Conservation (phyloP, 2,329 filamentous ascomycete genomes). For the Didymella exigua region DNA sequence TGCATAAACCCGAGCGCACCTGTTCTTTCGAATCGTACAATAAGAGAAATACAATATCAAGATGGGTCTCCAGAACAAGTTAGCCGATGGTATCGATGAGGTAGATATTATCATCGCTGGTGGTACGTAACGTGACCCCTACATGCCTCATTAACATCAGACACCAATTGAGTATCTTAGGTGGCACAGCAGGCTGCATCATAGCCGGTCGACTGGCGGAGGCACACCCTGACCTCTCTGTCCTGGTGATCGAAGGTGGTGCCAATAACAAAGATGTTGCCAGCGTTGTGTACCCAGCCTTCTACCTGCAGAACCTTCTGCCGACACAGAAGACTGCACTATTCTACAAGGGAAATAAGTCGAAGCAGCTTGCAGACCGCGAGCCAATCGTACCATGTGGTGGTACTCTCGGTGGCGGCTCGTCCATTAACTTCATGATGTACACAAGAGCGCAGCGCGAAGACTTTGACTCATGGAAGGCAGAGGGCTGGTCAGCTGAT, state of each 20-base stretch:
- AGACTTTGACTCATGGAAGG: slow-evolving; percentile 61
- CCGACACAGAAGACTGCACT: slow-evolving; percentile 57
- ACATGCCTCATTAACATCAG: background rate
- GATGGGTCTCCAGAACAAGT: slow-evolving; percentile 43
- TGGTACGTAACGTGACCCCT: slow-evolving; percentile 38
- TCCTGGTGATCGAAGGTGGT: slow-evolving; percentile 62
- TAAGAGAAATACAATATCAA: background rate
- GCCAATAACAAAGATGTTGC: slow-evolving; percentile 59
- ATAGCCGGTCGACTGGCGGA: slow-evolving; percentile 58
- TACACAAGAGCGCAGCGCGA: slow-evolving; percentile 54
- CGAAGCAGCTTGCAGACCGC: slow-evolving; percentile 54
- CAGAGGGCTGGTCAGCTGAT: slow-evolving; percentile 58
- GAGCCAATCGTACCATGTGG: slow-evolving; percentile 52
- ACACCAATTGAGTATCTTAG: slow-evolving; percentile 12
- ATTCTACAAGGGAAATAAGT: slow-evolving; percentile 59
- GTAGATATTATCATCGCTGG: slow-evolving; percentile 61
- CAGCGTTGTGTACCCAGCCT: slow-evolving; percentile 58
- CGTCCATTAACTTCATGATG: slow-evolving; percentile 50
- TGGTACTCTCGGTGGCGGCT: slow-evolving; percentile 66
- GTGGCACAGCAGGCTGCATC: slow-evolving; percentile 50
- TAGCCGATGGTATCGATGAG: slow-evolving; percentile 49
- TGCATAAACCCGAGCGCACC: background rate
- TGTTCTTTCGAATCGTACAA: background rate
- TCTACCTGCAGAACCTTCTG: slow-evolving; percentile 56
- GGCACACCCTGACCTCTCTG: slow-evolving; percentile 56